Conservation (phyloP, 2,329 filamentous ascomycete genomes). For the Pezicula rhizophila region DNA sequence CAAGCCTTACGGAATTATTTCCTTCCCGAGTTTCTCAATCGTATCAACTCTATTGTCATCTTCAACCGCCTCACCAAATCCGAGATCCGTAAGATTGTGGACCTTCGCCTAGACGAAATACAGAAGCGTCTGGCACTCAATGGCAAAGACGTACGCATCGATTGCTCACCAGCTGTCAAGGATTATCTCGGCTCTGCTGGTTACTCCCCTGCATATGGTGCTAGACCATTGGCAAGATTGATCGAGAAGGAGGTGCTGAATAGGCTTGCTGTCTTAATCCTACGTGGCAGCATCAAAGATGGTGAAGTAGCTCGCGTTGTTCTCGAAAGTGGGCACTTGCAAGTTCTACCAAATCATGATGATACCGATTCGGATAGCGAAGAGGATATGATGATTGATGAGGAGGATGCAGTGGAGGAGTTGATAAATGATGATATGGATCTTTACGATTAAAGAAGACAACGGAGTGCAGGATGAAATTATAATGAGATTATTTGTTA, state of each 20-base stretch:
- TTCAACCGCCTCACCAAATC: slow-evolving; percentile 90
- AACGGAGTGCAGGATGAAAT: not conserved
- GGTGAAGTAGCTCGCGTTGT: slow-evolving; percentile 78
- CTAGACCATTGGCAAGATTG: slow-evolving; percentile 77
- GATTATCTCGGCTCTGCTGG: slow-evolving; percentile 88
- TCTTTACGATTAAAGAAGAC: slow-evolving; percentile 33
- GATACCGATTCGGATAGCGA: slow-evolving; percentile 69
- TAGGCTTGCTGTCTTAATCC: slow-evolving; percentile 81
- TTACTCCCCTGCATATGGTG: slow-evolving; percentile 93
- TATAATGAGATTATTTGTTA: not conserved
- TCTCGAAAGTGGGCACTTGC: slow-evolving; percentile 71
- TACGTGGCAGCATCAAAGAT: slow-evolving; percentile 77
- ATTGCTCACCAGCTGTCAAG: slow-evolving; percentile 78
- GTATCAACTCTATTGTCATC: slow-evolving; percentile 92
- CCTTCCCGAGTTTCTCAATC: slow-evolving; percentile 96
- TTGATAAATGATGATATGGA: slow-evolving; percentile 55
- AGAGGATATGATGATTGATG: slow-evolving; percentile 57
- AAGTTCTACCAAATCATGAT: slow-evolving; percentile 79
- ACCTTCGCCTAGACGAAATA: slow-evolving; percentile 80
- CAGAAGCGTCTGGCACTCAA: slow-evolving; percentile 87
- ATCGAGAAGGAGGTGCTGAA: slow-evolving; percentile 98
- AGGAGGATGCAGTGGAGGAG: slow-evolving; percentile 48
- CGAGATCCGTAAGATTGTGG: slow-evolving; percentile 94
- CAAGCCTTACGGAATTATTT: slow-evolving; percentile 89
- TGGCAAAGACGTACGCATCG: slow-evolving; percentile 76